These are phyloP conservation scores for Mortierella sp. DNA, from an alignment of 371 early-diverging fungal genomes.

Conservation along the genomic window DNA sequence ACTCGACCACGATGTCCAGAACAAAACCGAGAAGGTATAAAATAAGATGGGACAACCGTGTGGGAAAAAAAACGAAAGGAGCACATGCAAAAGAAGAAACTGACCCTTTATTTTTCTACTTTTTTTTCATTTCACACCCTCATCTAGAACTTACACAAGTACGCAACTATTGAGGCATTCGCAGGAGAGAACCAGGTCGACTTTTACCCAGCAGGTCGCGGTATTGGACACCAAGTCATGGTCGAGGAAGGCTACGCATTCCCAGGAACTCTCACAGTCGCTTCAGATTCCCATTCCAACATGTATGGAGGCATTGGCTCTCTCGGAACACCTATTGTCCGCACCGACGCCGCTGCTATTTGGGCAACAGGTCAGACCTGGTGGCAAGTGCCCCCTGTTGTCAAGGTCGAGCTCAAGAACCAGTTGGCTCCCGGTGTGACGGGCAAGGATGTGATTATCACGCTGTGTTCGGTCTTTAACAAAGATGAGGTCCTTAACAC, in stretches of 20 bases:
- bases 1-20: conserved; percentile 97
- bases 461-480: conserved; percentile 89
- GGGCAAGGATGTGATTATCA: conserved; percentile 97
- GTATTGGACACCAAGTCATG: conserved; percentile 98
- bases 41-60: not conserved
- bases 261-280: conserved; percentile 93
- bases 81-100: not conserved
- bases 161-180: conserved; percentile 86
- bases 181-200: conserved; percentile 87
- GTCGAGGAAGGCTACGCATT: conserved; percentile 97
- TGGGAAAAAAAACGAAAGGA: not conserved
- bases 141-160: conserved; percentile 87
- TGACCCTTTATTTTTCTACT: not conserved
- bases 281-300: conserved; percentile 98
- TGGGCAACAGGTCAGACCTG: conserved; percentile 98
- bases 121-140: not conserved
- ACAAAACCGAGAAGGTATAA: conserved; percentile 83
- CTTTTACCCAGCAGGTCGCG: conserved; percentile 96
- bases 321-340: conserved; percentile 96
- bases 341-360: conserved; percentile 97
- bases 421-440: conserved; percentile 84
- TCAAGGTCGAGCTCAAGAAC: conserved; percentile 86
- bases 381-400: conserved; percentile 98
- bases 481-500: conserved; percentile 95
- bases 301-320: conserved; percentile 98